Base-by-base conservation (phyloP, 306 rosid species). In the Vachellia pachyceras region DNA sequence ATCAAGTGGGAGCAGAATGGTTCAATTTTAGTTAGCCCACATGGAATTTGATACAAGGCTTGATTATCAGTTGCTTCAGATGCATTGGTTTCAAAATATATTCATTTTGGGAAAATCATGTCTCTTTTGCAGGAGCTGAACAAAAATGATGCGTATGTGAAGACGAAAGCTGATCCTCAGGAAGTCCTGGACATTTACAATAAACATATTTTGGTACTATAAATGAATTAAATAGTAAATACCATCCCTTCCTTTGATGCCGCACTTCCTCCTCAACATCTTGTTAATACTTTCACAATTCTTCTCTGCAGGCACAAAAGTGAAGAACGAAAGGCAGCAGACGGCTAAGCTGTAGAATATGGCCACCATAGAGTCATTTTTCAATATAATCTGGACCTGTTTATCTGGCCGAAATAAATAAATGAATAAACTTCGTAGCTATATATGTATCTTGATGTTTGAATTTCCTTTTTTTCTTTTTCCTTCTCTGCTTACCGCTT, bases 81-180 rank as follows among this genome's bases (percentile, higher is more conserved):
- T 18, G 20, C 46, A 10, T 4, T 67, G n/a, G 60, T 63, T 54
- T 36, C 60, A 41, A 23, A 52, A 15, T 44, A 54, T 78, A 47
- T 39, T 79, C 37, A 60, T 63, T 18, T 25, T 45, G n/a, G 54
- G 69, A 55, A 45, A 52, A 20, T 11, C n/a, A 8, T 80, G 65
- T 68, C 44, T 52, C 41, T 66, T 68, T n/a, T 11, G 81, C 87
- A 91, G 97, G 96, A 86, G 82, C 1, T 93, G 64, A 91, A 91
- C 90, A 91, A 94, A 79, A 82, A 86, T 23, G 88, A 86, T 46
- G 94, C 94, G 52, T 94, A 94, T 64, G 80, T 87, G 85, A 84
- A 72, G 54, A 94, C 97, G 50, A 92, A 77, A 85, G 4, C 64
- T 5, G 83, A 90, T 86, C 91, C 94, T 10, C 54, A 81, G 37